Evolutionary conservation across 495 filamentous ascomycete genomes (phyloP).

Genomic region (Aspergillus nanangensis): DNA sequence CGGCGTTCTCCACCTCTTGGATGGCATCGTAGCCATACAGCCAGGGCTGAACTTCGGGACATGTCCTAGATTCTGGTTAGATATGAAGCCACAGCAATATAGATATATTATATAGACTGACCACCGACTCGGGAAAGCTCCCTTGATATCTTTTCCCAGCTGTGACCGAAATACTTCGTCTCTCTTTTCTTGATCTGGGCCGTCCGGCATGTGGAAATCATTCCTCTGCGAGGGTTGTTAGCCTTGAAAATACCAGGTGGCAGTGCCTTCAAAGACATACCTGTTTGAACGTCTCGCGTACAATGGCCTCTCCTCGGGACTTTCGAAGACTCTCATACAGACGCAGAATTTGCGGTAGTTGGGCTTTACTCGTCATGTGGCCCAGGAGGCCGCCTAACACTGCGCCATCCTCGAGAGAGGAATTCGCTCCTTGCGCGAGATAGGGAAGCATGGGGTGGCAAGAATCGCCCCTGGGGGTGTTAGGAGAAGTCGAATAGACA

Average conservation of each 20-base stretch:
- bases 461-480: constrained; percentile 48
- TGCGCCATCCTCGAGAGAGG: constrained; percentile 48
- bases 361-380: constrained; percentile 27
- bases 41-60: constrained; percentile 55
- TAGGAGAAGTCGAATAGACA: not conserved
- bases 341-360: constrained; percentile 44
- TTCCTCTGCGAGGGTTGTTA: constrained; percentile 41
- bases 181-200: constrained; percentile 48
- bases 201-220: constrained; percentile 56
- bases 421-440: constrained; percentile 54
- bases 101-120: constrained; percentile 9
- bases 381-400: constrained; percentile 43
- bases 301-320: constrained; percentile 52
- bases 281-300: constrained; percentile 45
- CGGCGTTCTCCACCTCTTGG: constrained; percentile 50
- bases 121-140: constrained; percentile 55
- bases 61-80: constrained; percentile 37
- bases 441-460: constrained; percentile 69
- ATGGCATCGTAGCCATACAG: constrained; percentile 61
- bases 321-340: constrained; percentile 61
- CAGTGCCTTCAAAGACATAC: no score
- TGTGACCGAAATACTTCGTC: constrained; percentile 45
- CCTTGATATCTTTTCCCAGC: constrained; percentile 34
- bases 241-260: no score
- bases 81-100: not conserved